phyloP scores from a whole-genome alignment of 2,329 filamentous ascomycete genomes.

The Myriosclerotinia curreyana region DNA sequence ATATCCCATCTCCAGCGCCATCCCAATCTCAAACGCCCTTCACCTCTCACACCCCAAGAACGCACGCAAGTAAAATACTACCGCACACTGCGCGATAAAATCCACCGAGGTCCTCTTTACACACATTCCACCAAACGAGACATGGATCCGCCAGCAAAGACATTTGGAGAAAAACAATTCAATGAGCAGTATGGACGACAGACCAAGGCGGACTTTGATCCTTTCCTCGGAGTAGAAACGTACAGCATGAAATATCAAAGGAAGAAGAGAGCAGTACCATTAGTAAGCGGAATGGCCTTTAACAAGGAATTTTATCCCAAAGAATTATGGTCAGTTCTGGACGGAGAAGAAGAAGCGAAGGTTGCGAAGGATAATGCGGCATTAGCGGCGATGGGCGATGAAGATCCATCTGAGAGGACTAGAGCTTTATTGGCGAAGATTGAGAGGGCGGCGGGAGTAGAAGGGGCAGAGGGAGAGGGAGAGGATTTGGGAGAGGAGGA shows the following conservation, averaged over 20 bases:
- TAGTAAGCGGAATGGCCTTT: conserved; percentile 52
- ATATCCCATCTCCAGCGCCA: conserved; percentile 30
- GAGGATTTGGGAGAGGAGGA: conserved; percentile 45
- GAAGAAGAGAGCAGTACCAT: conserved; percentile 53
- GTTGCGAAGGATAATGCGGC: conserved; percentile 38
- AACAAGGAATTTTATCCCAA: conserved; percentile 56
- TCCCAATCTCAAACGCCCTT: conserved; percentile 40
- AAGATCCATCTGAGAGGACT: conserved; percentile 35
- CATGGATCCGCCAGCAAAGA: conserved; percentile 41
- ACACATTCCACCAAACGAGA: conserved; percentile 37
- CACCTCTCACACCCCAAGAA: conserved; percentile 46
- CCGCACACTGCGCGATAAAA: conserved; percentile 50
- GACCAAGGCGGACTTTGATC: conserved; percentile 50
- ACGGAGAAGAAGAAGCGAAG: conserved; percentile 39
- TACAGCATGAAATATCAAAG: conserved; percentile 58
- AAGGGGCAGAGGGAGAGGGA: conserved; percentile 43
- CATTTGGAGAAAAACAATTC: conserved; percentile 44
- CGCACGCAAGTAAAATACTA: conserved; percentile 48
- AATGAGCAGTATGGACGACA: conserved; percentile 38
- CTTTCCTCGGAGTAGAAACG: conserved; percentile 59
- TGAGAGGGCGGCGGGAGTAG: conserved; percentile 27
- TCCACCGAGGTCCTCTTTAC: conserved; percentile 60
- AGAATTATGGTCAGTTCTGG: conserved; percentile 55
- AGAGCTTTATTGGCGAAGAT: conserved; percentile 31
- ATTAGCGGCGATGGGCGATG: conserved; percentile 32